Conservation (phyloP, 257 asterid genomes). For the Penstemon eatonii region DNA sequence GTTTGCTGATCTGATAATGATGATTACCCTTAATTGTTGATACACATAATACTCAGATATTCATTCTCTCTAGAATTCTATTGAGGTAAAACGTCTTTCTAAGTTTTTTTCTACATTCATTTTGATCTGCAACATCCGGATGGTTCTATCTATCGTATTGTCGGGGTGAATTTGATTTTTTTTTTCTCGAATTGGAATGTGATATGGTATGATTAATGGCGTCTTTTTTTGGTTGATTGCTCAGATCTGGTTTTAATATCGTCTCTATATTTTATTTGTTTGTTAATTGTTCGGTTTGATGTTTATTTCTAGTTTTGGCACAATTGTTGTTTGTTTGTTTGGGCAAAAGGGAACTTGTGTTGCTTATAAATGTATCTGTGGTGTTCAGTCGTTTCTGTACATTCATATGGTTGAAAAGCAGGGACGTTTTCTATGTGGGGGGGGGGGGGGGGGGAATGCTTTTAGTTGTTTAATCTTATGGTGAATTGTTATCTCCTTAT, state of each 20-base stretch:
- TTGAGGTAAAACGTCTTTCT: conserved; percentile 24
- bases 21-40: conserved; percentile 30
- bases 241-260: conserved; percentile 43
- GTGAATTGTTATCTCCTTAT: not conserved
- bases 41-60: not conserved
- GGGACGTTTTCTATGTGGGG: not conserved
- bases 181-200: conserved; percentile 26
- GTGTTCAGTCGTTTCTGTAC: not conserved
- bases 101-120: not conserved
- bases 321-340: not conserved
- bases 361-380: not conserved
- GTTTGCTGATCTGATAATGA: conserved; percentile 47
- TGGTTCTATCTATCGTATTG: conserved; percentile 8
- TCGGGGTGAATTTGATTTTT: not conserved
- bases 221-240: conserved; percentile 31
- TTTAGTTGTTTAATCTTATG: conserved; percentile 1
- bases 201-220: conserved; percentile 17
- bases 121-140: conserved; percentile 38
- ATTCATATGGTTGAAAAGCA: not conserved
- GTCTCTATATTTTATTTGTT: not conserved
- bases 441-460: not conserved
- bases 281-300: not conserved
- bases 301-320: not conserved
- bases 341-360: not conserved
- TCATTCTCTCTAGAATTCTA: not conserved